Evolutionary conservation across 345 rosid species (phyloP).

Genomic region (Trapa bicornis): DNA sequence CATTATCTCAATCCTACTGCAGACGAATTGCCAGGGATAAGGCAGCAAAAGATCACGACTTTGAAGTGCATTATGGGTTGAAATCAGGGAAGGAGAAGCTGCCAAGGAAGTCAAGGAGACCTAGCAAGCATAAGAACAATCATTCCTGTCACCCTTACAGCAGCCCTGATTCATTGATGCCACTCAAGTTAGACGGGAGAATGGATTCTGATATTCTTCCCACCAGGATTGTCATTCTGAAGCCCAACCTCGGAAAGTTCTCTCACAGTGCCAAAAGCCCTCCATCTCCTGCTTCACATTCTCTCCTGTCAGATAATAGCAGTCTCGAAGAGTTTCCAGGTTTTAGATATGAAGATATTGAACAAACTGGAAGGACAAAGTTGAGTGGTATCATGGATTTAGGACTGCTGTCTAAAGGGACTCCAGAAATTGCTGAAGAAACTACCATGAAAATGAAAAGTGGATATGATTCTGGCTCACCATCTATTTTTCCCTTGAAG

Average conservation of each 20-base stretch:
- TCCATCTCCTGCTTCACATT: slow-evolving; percentile 43
- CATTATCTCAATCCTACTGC: slow-evolving; percentile 29
- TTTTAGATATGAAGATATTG: slow-evolving; percentile 22
- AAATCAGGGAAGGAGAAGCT: slow-evolving; percentile 30
- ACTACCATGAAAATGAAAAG: slow-evolving; percentile 55
- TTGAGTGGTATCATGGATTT: slow-evolving; percentile 31
- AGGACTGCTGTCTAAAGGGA: slow-evolving; percentile 46
- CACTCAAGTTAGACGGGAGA: slow-evolving; percentile 31
- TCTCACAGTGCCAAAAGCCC: slow-evolving; percentile 27
- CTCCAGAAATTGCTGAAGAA: slow-evolving; percentile 54
- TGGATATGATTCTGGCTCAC: slow-evolving; percentile 24
- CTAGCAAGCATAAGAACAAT: slow-evolving; percentile 18
- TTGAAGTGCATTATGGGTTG: slow-evolving; percentile 14
- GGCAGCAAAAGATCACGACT: slow-evolving; percentile 23
- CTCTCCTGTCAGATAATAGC: slow-evolving; percentile 32
- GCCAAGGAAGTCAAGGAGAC: slow-evolving; percentile 16
- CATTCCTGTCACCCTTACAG: slow-evolving; percentile 14
- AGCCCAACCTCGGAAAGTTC: slow-evolving; percentile 63
- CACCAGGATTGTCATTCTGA: slow-evolving; percentile 82
- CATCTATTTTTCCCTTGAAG: slow-evolving; percentile 32
- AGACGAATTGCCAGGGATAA: slow-evolving; percentile 26
- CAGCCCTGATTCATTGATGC: slow-evolving; percentile 23
- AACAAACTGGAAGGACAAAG: slow-evolving; percentile 26
- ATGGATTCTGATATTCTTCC: slow-evolving; percentile 26
- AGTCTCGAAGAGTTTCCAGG: slow-evolving; percentile 23